Conservation (phyloP, 2,329 filamentous ascomycete genomes). For the Neonectria coccinea region DNA sequence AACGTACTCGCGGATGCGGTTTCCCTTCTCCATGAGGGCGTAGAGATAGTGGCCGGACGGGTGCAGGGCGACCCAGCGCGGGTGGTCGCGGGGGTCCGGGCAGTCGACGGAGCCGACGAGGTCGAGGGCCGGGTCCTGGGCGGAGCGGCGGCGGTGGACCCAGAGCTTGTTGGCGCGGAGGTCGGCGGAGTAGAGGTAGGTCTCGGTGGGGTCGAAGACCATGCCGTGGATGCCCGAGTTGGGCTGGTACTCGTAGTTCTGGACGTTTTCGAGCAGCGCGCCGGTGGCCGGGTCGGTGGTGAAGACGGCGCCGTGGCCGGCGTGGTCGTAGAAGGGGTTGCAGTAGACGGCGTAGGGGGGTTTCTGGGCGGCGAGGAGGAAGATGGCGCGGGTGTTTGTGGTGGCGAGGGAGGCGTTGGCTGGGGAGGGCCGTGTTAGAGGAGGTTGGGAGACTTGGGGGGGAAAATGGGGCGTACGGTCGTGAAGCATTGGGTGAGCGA, state of each 20-base stretch:
- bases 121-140: conserved; percentile 58
- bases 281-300: conserved; percentile 65
- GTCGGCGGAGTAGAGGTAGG: conserved; percentile 83
- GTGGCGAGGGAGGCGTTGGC: conserved; percentile 75
- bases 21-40: conserved; percentile 90
- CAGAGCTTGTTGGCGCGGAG: conserved; percentile 84
- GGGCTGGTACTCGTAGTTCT: conserved; percentile 78
- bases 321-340: conserved; percentile 90
- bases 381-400: conserved; percentile 90
- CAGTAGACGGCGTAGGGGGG: conserved; percentile 87
- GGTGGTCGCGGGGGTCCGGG: conserved; percentile 78
- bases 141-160: conserved; percentile 78
- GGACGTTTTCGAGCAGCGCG: conserved; percentile 71
- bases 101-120: conserved; percentile 80
- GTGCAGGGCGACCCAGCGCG: conserved; percentile 89
- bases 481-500: conserved; percentile 80
- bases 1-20: conserved; percentile 83
- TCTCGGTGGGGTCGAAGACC: conserved; percentile 81
- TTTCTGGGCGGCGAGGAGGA: conserved; percentile 82
- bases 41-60: conserved; percentile 83
- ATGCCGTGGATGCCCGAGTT: conserved; percentile 83
- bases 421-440: conserved; percentile 48
- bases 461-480: conserved; percentile 68
- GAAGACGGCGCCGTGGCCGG: conserved; percentile 84
- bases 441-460: conserved; percentile 19